Base-by-base conservation (phyloP, 805 yeast species). In the Nakazawaea peltata region DNA sequence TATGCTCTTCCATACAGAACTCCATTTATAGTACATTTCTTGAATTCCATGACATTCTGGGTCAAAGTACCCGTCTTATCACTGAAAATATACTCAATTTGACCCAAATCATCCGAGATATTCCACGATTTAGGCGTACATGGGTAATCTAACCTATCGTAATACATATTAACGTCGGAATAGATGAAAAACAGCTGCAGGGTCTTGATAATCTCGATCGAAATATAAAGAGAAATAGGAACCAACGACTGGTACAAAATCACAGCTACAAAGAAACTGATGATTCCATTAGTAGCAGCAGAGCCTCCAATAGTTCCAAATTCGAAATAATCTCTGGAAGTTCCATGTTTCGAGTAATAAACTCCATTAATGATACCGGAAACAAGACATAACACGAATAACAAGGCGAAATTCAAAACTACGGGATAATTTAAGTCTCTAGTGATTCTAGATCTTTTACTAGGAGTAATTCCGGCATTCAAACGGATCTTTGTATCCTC, bases 1-100 rank as follows among this genome's bases (percentile, higher is more conserved):
- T 80, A 81, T 0, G 90, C 86, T 26, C 69, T 59, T 8, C 90
- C 92, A 46, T 82, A 83, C 0, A 79, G 53, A 26, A 67, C 67
- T 19, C 85, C 82, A 36, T 70, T 73, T 40, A 83, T 68, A 4
- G 86, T 71, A 53, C 87, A 80, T 50, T 82, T 82, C 41, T 76
- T 74, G 59, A 81, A 83, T 50, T 81, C 86, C 94, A 82, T 82
- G 18, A 80, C 74, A 48, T 82, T 82, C 55, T 82, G 90, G 5
- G 94, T 82, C 47, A 82, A 62, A 0, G 94, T 82, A 25, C 94
- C 94, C 0, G 94, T 82, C 54, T 82, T 82, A 60, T 82, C 94
- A 52, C 86, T 77, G 55, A 82, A 82, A 28, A 82, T 70, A 51
- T 80, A 82, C 54, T 82, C 92, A 41, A 82, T 77, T 53, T 82